Percentiles rank a stretch among this genome's conserved stretches.
Evolutionary conservation across 257 asterid genomes (phyloP).

Genomic region (Petunia axillaris): DNA sequence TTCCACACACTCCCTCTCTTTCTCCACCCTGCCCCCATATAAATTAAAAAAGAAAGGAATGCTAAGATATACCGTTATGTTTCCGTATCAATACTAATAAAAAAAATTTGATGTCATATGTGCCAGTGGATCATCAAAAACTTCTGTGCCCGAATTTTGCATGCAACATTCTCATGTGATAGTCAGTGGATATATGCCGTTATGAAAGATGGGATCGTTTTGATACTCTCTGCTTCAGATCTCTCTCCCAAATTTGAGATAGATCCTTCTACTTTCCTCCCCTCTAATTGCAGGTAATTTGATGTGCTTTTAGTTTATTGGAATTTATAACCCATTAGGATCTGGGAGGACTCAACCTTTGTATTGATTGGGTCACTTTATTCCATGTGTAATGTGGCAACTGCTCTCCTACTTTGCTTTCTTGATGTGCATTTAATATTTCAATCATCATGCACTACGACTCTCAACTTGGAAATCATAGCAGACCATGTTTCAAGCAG

Average conservation of each 20-base stretch:
- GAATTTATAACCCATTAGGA: background rate
- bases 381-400: background rate
- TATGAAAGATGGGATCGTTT: constrained; percentile 62
- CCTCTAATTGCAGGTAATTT: constrained; percentile 46
- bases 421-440: background rate
- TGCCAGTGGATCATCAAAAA: constrained; percentile 68
- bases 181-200: constrained; percentile 55
- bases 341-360: background rate
- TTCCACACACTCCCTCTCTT: background rate
- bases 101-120: background rate
- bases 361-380: background rate
- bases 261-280: constrained; percentile 67
- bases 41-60: background rate
- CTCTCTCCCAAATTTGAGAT: constrained; percentile 68
- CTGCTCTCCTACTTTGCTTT: background rate
- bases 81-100: background rate
- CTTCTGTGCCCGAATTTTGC: constrained; percentile 60
- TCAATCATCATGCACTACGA: background rate
- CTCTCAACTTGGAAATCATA: background rate
- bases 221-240: constrained; percentile 59
- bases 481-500: background rate
- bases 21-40: background rate
- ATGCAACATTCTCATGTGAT: constrained; percentile 69
- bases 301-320: background rate
- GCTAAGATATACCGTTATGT: background rate